Percentiles rank a stretch among this genome's conserved stretches.
phyloP scores from a whole-genome alignment of 2,329 filamentous ascomycete genomes.

The Fusarium tjaetaba region DNA sequence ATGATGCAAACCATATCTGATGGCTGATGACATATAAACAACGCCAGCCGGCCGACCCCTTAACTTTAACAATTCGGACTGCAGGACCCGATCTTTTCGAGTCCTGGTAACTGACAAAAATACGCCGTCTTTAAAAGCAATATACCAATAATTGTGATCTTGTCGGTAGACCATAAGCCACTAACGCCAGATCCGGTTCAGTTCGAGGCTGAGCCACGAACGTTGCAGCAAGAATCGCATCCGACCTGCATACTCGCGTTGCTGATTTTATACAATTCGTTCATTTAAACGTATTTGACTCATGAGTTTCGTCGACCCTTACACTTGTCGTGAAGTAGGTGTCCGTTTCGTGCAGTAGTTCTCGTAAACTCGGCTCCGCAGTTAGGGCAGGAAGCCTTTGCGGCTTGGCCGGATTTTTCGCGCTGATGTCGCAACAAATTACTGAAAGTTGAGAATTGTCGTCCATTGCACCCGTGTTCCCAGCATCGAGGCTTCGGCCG shows the following conservation, averaged over 20 bases:
- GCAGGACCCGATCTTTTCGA: conserved; percentile 22
- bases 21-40: conserved; percentile 20
- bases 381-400: conserved; percentile 88
- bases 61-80: conserved; percentile 25
- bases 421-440: conserved; percentile 92
- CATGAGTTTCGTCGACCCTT: conserved; percentile 66
- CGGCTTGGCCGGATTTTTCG: conserved; percentile 90
- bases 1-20: conserved; percentile 33
- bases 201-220: conserved; percentile 37
- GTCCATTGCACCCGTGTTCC: conserved; percentile 96
- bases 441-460: conserved; percentile 96
- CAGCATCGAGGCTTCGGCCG: conserved; percentile 95
- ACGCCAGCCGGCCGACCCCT: conserved; percentile 16
- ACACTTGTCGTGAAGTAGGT: conserved; percentile 88
- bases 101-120: conserved; percentile 21
- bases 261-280: conserved; percentile 7
- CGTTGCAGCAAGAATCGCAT: conserved; percentile 31
- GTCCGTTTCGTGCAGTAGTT: conserved; percentile 87
- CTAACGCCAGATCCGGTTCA: conserved; percentile 28
- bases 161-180: conserved; percentile 15
- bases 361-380: conserved; percentile 94
- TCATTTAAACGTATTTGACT: conserved; percentile 12
- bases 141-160: conserved; percentile 30
- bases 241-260: conserved; percentile 14
- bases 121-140: conserved; percentile 38